Base-by-base conservation (phyloP, 2,329 filamentous ascomycete species). In the Ascochyta clinopodiicola region DNA sequence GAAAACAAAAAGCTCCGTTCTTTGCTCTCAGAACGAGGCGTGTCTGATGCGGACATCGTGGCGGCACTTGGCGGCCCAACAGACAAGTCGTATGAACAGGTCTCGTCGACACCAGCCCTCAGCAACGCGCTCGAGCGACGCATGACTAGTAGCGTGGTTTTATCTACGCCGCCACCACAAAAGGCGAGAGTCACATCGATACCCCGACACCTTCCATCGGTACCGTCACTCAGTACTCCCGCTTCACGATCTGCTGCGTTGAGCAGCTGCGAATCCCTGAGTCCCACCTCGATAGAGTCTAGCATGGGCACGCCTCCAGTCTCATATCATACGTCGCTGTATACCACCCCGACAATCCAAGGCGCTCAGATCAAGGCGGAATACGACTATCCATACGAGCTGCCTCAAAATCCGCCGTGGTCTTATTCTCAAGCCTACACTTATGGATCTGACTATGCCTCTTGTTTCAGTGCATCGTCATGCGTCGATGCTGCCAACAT, bases 1-100 rank as follows among this genome's bases (percentile, higher is more conserved):
- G 88, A 93, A 73, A 92, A 92, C 71, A 81, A 78, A 55, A 82
- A 82, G 48, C 78, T 92, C 51, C 81, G 88, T 21, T 76, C 76
- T 15, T 77, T 92, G 17, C 79, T 91, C 31, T 77, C 79, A 46
- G 75, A 81, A 38, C 78, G 84, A 61, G 88, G 88, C 3, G 76
- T 89, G 21, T 72, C 77, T 37, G 83, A 88, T 56, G 76, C 80
- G 7, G 82, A 84, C 38, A 81, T 90, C 53, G 49, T 64, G 15
- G 58, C 65, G 15, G 69, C 68, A 19, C 62, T 74, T 29, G 67
- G 66, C 8, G 60, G 61, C 8, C 42, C 63, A 15, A 52, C 57
- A 19, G 68, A 72, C 19, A 57, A 52, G 44, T 62, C 63, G 15
- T 63, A 67, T 37, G 69, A 73, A n/a, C 65, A 72, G 7, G 47